Evolutionary conservation across 106 monocot species (phyloP), one percentile per base, ranked within the genome.

Genomic region (Dendrobium officinale): DNA sequence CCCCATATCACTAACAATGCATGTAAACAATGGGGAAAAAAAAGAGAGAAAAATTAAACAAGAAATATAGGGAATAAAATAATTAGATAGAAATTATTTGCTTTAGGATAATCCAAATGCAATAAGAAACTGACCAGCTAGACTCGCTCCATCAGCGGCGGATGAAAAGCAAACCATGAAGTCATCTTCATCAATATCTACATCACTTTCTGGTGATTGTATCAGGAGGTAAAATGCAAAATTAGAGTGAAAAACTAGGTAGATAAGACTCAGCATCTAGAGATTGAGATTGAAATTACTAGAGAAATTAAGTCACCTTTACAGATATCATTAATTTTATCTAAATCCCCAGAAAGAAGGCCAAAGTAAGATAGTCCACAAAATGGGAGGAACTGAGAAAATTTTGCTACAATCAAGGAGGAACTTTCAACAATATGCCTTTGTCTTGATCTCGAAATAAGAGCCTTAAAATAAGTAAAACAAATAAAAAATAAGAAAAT

Each of bases 1-100:
- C 85, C 85, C 98, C 98, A 99, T 73, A 93, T 79, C 72, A 93
- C 98, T 99, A 75, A 61, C 84, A 55, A 76, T 81, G 85, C 48
- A 83, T 51, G 27, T 22, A 22, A n/a, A 61, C 20, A 61, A 61
- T 22, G 22, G 26, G 26, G 26, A n/a, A n/a, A 61, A 61, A 1
- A 61, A 61, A 61, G 2, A 2, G 13, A 11, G 4, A 61, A 61
- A 2, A 61, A 61, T n/a, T 10, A 47, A 24, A 81, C 20, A 64
- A 82, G 72, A 74, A 2, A 74, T 10, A 45, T 54, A 84, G 11
- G 45, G 2, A 19, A 22, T 29, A 19, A 75, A 16, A 54, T 9
- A 26, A 61, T 5, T 33, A 68, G 42, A 16, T 10, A 15, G 18
- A 73, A 45, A 29, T 66, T 45, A 61, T n/a, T 20, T 20, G 41